These are phyloP conservation scores for Septoria linicola DNA, from an alignment of 2,329 filamentous ascomycete species.

Conservation along the genomic window DNA sequence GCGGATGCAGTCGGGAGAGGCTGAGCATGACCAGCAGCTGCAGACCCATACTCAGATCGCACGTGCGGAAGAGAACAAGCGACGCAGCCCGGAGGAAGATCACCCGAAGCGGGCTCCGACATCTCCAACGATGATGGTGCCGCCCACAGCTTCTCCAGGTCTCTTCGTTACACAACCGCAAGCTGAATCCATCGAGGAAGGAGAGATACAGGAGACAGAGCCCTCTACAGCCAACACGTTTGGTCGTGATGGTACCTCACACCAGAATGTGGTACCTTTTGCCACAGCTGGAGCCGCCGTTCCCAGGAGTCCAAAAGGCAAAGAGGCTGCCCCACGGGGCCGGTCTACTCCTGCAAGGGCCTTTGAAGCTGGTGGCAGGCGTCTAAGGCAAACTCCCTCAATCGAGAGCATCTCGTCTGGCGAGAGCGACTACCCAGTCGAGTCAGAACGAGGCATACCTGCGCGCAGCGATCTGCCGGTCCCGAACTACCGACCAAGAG, in stretches of 20 bases:
- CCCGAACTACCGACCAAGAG: not conserved
- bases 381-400: too few relatives aligned
- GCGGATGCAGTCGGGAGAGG: too few relatives aligned
- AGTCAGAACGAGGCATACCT: not conserved
- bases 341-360: not conserved
- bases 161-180: not conserved
- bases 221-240: not conserved
- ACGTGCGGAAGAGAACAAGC: too few relatives aligned
- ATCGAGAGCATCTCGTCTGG: slow-evolving; percentile 1
- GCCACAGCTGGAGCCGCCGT: not conserved
- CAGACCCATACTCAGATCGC: too few relatives aligned
- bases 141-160: too few relatives aligned
- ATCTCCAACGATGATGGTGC: too few relatives aligned
- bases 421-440: slow-evolving; percentile 1
- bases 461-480: not conserved
- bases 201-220: not conserved
- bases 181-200: not conserved
- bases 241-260: not conserved
- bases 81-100: too few relatives aligned
- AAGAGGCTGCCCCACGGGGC: not conserved
- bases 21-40: too few relatives aligned
- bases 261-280: not conserved
- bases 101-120: too few relatives aligned
- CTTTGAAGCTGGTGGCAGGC: not conserved
- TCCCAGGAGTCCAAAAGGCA: not conserved